These are phyloP conservation scores for Clonostachys rhizophaga DNA, from an alignment of 2,329 filamentous ascomycete genomes.

Conservation along the genomic window DNA sequence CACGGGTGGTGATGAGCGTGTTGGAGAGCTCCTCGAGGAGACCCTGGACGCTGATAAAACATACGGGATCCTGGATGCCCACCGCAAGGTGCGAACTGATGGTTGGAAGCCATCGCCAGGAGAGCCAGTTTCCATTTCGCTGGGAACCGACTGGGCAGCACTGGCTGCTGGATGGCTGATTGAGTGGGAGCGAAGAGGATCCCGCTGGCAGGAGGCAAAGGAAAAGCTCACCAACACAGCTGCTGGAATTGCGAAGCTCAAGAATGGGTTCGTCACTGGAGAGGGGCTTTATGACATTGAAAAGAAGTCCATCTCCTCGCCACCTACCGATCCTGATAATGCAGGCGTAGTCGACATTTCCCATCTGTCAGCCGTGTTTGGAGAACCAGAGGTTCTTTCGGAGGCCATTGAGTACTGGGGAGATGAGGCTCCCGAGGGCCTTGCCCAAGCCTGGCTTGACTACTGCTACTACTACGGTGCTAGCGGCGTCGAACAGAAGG, in stretches of 20 bases:
- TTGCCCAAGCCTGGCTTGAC: slow-evolving; percentile 51
- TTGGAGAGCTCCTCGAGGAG: slow-evolving; percentile 47
- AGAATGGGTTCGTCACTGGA: slow-evolving; percentile 55
- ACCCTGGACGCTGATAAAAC: slow-evolving; percentile 40
- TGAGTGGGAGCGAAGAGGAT: slow-evolving; percentile 53
- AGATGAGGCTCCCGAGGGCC: slow-evolving; percentile 36
- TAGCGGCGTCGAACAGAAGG: slow-evolving; percentile 38
- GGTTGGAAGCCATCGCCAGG: slow-evolving; percentile 37
- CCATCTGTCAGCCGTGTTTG: slow-evolving; percentile 54
- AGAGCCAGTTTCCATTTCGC: slow-evolving; percentile 37
- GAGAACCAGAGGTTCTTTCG: slow-evolving; percentile 51
- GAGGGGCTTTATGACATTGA: slow-evolving; percentile 44
- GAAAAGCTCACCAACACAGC: slow-evolving; percentile 43
- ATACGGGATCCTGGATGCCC: slow-evolving; percentile 47
- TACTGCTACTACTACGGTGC: slow-evolving; percentile 57
- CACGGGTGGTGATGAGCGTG: slow-evolving; percentile 50
- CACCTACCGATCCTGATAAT: slow-evolving; percentile 46
- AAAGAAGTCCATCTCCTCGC: slow-evolving; percentile 44
- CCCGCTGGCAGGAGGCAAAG: slow-evolving; percentile 45
- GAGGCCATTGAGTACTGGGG: slow-evolving; percentile 47
- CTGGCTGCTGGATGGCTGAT: slow-evolving; percentile 53
- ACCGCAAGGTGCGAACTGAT: slow-evolving; percentile 53
- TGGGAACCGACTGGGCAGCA: slow-evolving; percentile 56
- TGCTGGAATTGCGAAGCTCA: slow-evolving; percentile 46
- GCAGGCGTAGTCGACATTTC: slow-evolving; percentile 44